These are phyloP conservation scores for Neoboletus magnificus DNA, from an alignment of 768 basidiomycete species.

Conservation along the genomic window DNA sequence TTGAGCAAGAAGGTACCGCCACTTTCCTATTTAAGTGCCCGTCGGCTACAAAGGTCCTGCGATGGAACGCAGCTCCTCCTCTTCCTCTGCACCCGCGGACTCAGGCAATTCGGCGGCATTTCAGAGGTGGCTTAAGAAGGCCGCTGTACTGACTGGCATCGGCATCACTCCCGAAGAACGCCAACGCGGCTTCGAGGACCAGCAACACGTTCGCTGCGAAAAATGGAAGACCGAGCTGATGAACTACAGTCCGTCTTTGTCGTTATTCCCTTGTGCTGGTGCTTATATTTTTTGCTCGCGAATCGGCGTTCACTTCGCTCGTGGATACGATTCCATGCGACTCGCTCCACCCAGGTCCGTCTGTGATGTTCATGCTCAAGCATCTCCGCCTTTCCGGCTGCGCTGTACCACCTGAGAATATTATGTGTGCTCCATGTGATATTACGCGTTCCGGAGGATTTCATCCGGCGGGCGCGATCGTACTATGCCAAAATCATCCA, in stretches of 20 bases:
- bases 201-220: conserved; percentile 54
- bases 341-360: conserved; percentile 55
- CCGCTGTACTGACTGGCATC: conserved; percentile 48
- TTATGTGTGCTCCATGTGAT: conserved; percentile 86
- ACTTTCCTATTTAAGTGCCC: conserved; percentile 7
- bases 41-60: neutral
- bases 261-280: conserved; percentile 7
- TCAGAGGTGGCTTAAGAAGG: conserved; percentile 49
- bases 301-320: conserved; percentile 7
- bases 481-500: conserved; percentile 85
- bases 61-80: conserved; percentile 32
- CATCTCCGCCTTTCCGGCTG: conserved; percentile 79
- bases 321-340: neutral
- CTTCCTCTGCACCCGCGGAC: conserved; percentile 21
- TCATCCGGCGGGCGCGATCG: conserved; percentile 72
- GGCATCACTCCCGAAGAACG: conserved; percentile 46
- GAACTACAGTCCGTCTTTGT: conserved; percentile 56
- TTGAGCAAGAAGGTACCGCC: neutral
- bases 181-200: conserved; percentile 30
- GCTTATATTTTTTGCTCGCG: conserved; percentile 6
- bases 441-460: conserved; percentile 76
- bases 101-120: conserved; percentile 34
- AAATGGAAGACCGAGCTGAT: conserved; percentile 66
- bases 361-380: conserved; percentile 87
- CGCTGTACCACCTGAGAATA: conserved; percentile 63